Evolutionary conservation across 768 basidiomycete species (phyloP), one percentile per base, ranked within the genome.

Genomic region (Infundibulicybe gibba): DNA sequence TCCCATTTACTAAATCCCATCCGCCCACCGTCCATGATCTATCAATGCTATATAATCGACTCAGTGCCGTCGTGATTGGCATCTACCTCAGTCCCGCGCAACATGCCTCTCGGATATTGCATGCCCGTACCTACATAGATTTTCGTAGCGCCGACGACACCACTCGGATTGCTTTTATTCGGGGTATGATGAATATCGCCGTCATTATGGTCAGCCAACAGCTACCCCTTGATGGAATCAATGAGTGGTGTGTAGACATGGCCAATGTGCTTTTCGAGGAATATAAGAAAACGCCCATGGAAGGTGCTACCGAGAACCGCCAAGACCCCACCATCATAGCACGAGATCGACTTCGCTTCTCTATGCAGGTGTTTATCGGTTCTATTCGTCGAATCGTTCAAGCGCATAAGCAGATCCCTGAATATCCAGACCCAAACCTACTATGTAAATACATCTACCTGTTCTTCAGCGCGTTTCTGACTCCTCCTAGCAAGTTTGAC

Each of bases 21-120:
- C 78, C 77, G 4, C 81, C 84, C 0, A 66, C 71, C 0, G 50
- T 61, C 2, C 68, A 75, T 31, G 80, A 87, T 32, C 70, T 88
- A 2, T 86, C 90, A 1, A 83, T 83, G 75, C 71, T 95, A 31
- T 81, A 85, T 63, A 97, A 97, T 63, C 81, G 93, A 8, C 81
- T 90, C 55, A 80, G 78, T 41, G 83, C 87, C 10, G 70, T 87
- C 52, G 79, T 85, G 5, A 70, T 90, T 20, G 83, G 81, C 3
- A 73, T 88, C 37, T 76, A 83, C 54, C 76, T 97, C 39, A 80
- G 86, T 40, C 58, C 69, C 1, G 54, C 69, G 2, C 74, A 76
- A 16, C 64, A 75, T 40, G 65, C 64, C 3, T 71, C 74, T 38
- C 80, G 86, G 13, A 62, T 94, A 35, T 64, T 72, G n/a, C 81